These are phyloP conservation scores for Hibiscus syriacus DNA, from an alignment of 345 rosid genomes.

Conservation along the genomic window DNA sequence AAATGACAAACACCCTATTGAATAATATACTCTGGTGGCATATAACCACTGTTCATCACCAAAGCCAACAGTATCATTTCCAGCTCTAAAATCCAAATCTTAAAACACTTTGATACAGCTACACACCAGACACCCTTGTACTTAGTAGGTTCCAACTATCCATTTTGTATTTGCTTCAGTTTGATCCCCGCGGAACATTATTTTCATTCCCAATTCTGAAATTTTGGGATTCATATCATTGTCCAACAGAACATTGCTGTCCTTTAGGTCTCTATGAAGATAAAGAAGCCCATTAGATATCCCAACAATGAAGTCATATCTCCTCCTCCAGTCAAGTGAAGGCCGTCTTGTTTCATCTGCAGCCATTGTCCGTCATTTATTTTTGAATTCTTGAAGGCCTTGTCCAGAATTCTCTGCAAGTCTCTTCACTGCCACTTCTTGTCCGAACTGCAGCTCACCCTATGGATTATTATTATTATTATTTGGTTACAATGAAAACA, in stretches of 20 bases:
- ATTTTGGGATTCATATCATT: conserved; percentile 30
- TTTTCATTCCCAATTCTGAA: conserved; percentile 31
- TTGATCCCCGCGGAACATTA: conserved; percentile 17
- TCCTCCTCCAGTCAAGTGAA: conserved; percentile 15
- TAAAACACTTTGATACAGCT: neutral
- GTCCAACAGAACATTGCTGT: too few relatives aligned
- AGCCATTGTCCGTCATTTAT: neutral
- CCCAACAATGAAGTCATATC: conserved; percentile 21
- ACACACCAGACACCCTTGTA: neutral
- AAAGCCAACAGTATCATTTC: too few relatives aligned
- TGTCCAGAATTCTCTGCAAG: too few relatives aligned
- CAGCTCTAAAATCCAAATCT: neutral
- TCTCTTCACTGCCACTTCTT: too few relatives aligned
- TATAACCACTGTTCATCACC: neutral
- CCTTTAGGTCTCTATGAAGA: conserved; percentile 28
- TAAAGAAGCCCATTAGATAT: conserved; percentile 31
- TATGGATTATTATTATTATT: neutral
- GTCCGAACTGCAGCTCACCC: neutral
- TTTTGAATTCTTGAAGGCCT: conserved; percentile 34
- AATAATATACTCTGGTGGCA: conserved; percentile 4
- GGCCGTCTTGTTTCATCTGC: conserved; percentile 14
- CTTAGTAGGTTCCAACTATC: conserved; percentile 28
- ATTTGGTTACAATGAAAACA: neutral
- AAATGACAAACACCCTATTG: too few relatives aligned
- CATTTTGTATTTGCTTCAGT: too few relatives aligned